Evolutionary conservation across 2,329 filamentous ascomycete genomes (phyloP).

Genomic region (Penicillium sp.): DNA sequence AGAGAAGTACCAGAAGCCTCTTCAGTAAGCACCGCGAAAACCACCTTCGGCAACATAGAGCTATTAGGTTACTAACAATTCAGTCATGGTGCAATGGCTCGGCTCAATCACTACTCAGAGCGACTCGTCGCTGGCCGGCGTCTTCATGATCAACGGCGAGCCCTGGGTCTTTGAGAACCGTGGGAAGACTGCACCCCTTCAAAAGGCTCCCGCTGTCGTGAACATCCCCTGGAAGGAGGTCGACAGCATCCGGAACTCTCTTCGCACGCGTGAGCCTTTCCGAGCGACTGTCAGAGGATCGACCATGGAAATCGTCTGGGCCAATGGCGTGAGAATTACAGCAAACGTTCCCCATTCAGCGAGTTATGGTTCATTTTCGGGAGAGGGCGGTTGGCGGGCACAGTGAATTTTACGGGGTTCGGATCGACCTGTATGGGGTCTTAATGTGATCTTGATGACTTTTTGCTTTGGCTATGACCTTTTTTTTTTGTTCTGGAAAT

Average conservation of each 20-base stretch:
- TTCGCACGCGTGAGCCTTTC: conserved; percentile 4
- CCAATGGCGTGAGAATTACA: conserved; percentile 10
- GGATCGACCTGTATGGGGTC: not conserved
- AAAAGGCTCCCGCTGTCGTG: conserved; percentile 7
- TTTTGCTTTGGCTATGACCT: not conserved
- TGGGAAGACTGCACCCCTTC: conserved; percentile 3
- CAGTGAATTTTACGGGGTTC: not conserved
- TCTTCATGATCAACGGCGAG: conserved; percentile 10
- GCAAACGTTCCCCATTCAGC: conserved; percentile 10
- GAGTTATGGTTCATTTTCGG: conserved; percentile 5
- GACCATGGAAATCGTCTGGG: conserved; percentile 9
- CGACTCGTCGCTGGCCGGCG: conserved; percentile 7
- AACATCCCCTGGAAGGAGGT: conserved; percentile 12
- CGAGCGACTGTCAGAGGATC: conserved; percentile 7
- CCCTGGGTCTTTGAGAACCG: conserved; percentile 10
- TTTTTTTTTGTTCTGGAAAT: not conserved
- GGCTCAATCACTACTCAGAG: conserved; percentile 4
- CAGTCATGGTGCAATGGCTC: conserved; percentile 10
- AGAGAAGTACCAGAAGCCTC: not conserved
- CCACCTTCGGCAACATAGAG: not conserved
- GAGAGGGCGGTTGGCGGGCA: conserved; percentile 6
- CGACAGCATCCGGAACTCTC: conserved; percentile 3
- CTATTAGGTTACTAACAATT: not conserved
- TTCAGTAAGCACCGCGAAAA: not conserved
- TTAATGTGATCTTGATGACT: not conserved